phyloP scores from a whole-genome alignment of 192 early-diverging fungal species.

The Gigaspora rosea region DNA sequence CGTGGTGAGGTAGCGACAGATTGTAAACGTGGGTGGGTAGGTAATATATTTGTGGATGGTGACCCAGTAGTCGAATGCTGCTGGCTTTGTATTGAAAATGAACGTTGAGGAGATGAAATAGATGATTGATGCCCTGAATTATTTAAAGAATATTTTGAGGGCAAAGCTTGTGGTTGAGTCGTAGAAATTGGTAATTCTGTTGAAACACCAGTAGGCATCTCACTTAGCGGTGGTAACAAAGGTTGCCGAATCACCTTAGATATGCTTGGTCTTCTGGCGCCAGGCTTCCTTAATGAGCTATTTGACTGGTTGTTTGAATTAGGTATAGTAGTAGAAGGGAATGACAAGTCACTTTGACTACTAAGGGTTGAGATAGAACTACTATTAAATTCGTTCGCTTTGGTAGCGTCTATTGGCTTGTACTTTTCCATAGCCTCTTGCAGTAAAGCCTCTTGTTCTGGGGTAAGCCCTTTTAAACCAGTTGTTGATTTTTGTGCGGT shows the following conservation, averaged over 20 bases:
- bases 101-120: slow-evolving; percentile 20
- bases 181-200: neutral
- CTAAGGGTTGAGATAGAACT: slow-evolving; percentile 11
- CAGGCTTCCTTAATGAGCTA: slow-evolving; percentile 14
- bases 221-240: slow-evolving; percentile 30
- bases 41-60: neutral
- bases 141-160: slow-evolving; percentile 19
- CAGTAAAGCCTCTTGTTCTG: slow-evolving; percentile 46
- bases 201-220: slow-evolving; percentile 3
- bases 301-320: slow-evolving; percentile 29
- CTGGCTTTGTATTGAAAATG: slow-evolving; percentile 27
- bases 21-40: slow-evolving; percentile 18
- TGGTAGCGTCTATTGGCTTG: slow-evolving; percentile 28
- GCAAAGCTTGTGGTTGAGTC: neutral
- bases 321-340: slow-evolving; percentile 23
- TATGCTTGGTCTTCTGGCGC: slow-evolving; percentile 8
- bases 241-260: slow-evolving; percentile 32
- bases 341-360: slow-evolving; percentile 19
- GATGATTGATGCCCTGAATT: neutral
- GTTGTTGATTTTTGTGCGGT: slow-evolving; percentile 27
- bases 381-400: slow-evolving; percentile 13
- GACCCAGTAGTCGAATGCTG: slow-evolving; percentile 17
- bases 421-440: slow-evolving; percentile 45
- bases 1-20: slow-evolving; percentile 25
- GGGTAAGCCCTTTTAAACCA: slow-evolving; percentile 42